Evolutionary conservation across 768 basidiomycete genomes (phyloP), one percentile per base, ranked within the genome.

Genomic region (Xerocomus potaroensis): DNA sequence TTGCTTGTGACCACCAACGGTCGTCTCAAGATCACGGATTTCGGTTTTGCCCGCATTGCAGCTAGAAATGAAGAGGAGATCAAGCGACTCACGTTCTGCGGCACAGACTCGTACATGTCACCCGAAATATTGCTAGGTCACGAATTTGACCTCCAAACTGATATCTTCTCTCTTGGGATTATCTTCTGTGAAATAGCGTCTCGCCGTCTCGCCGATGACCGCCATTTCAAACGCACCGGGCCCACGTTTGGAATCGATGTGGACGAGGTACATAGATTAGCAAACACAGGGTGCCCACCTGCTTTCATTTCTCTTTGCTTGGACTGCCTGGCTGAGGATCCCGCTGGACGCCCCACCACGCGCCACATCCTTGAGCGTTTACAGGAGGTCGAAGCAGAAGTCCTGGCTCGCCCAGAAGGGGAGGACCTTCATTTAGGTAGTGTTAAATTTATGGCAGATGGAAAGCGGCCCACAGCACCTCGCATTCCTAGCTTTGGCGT

Each of bases 11-110:
- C 94, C 0, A 71, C 84, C 30, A 99, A 99, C 59, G 90, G 91
- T 18, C 82, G 95, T 35, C 76, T 98, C 60, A 99, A 98, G 72
- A 85, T 97, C 57, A 96, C 94, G n/a, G 95, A 99, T 62, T 99
- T 99, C 67, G 95, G 95, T 1, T 95, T 97, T 57, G 92, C 93
- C 4, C 79, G 95, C 29, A 96, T 98, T 58, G 91, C 91, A 0
- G 92, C 92, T 0, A 79, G 87, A 33, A 95, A 90, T 58, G 89
- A 83, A 47, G 93, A 94, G 54, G 95, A 98, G 69, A 78, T 74
- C 43, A 88, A 86, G 60, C 78, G 88, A 4, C 76, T 91, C 35
- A 91, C 89, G 0, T 91, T 91, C 66, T 88, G 84, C 50, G 88
- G 87, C n/a, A 90, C 87, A 3, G 87, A 91, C 58, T 87, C 91